Evolutionary conservation across 257 asterid species (phyloP).

Genomic region (Dorcoceras hygrometricum): DNA sequence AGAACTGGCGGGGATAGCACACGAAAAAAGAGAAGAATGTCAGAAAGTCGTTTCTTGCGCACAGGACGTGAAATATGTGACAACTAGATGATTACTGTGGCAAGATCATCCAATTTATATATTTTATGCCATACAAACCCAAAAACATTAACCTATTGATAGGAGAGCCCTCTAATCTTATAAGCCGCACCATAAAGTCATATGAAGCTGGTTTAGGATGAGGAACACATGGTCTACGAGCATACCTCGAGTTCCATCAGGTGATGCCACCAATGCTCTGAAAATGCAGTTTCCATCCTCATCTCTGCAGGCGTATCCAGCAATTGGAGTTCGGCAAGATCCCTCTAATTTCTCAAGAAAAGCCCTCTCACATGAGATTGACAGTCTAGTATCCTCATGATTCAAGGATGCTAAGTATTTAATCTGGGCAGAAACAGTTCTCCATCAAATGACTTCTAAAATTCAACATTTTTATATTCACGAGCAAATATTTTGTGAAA

Average conservation of each 20-base stretch:
- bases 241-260: constrained; percentile 80
- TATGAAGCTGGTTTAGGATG: not conserved
- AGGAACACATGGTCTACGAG: not conserved
- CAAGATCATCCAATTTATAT: not conserved
- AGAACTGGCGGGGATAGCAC: constrained; percentile 42
- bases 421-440: constrained; percentile 42
- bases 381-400: constrained; percentile 93
- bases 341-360: constrained; percentile 78
- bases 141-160: not conserved
- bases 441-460: constrained; percentile 16
- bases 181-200: not conserved
- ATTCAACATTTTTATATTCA: too few species aligned
- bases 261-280: constrained; percentile 85
- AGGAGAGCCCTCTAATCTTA: not conserved
- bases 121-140: not conserved
- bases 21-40: constrained; percentile 5
- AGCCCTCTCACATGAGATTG: constrained; percentile 87
- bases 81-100: not conserved
- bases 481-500: not conserved
- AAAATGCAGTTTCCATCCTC: constrained; percentile 75
- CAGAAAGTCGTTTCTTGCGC: not conserved
- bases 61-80: not conserved
- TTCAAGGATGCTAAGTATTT: constrained; percentile 68
- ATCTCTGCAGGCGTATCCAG: constrained; percentile 77
- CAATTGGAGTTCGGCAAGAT: constrained; percentile 92